Conservation (phyloP, 169 alveolate species). For the Cryptosporidium bovis region DNA sequence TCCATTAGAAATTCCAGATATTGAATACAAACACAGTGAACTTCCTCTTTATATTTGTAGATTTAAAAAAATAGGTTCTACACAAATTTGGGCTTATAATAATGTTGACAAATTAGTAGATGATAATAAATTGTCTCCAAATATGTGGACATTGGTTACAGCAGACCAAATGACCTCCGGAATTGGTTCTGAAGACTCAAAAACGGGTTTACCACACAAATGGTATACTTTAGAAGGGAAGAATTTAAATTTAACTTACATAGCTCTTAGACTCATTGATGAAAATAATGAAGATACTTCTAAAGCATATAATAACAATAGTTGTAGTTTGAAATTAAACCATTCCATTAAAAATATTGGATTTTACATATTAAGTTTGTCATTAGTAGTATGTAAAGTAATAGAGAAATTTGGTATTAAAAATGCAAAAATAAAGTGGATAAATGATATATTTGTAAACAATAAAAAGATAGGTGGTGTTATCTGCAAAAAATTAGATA, state of each 20-base stretch:
- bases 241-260: slow-evolving; percentile 24
- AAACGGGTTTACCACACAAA: not conserved
- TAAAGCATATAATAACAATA: not conserved
- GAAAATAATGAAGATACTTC: not conserved
- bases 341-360: not conserved
- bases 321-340: not conserved
- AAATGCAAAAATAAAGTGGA: slow-evolving; percentile 43
- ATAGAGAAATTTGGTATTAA: slow-evolving; percentile 37
- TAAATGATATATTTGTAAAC: slow-evolving; percentile 54
- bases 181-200: slow-evolving; percentile 37
- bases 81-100: slow-evolving; percentile 65
- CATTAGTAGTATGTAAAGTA: slow-evolving; percentile 33
- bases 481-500: slow-evolving; percentile 30
- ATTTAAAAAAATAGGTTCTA: slow-evolving; percentile 34
- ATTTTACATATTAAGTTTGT: slow-evolving; percentile 17
- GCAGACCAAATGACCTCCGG: slow-evolving; percentile 68
- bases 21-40: slow-evolving; percentile 25
- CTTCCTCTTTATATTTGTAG: slow-evolving; percentile 28
- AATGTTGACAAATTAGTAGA: slow-evolving; percentile 23
- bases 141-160: slow-evolving; percentile 28
- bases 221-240: slow-evolving; percentile 49
- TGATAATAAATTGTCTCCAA: slow-evolving; percentile 33
- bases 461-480: slow-evolving; percentile 59
- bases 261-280: not conserved
- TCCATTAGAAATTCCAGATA: not conserved